Conservation (phyloP, 441 rosid species). For the Gossypium davidsonii region DNA sequence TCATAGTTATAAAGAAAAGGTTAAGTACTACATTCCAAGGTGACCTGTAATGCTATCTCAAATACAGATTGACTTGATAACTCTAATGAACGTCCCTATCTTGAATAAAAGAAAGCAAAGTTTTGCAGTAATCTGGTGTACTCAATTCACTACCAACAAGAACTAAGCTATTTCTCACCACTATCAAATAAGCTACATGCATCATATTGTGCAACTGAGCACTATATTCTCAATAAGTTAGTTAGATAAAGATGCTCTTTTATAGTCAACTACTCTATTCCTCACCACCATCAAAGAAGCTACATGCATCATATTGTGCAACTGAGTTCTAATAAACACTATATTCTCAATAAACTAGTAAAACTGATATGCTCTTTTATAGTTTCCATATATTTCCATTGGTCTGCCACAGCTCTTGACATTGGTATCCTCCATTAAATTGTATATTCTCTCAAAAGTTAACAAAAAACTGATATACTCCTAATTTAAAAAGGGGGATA, state of each 20-base stretch:
- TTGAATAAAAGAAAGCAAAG: neutral
- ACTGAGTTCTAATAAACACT: neutral
- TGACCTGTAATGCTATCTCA: conserved; percentile 2
- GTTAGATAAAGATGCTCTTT: neutral
- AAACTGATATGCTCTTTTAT: neutral
- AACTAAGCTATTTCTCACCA: neutral
- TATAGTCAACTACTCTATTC: neutral
- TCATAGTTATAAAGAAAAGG: neutral
- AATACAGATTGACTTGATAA: neutral
- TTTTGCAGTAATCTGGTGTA: neutral
- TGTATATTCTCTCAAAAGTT: neutral
- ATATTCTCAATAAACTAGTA: neutral
- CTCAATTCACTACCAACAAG: neutral
- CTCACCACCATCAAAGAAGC: neutral
- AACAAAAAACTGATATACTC: neutral
- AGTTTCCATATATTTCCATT: neutral
- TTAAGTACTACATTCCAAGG: neutral
- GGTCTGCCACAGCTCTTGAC: neutral
- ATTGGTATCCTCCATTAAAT: neutral
- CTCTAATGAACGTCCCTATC: neutral
- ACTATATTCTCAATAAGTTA: neutral
- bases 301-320: neutral
- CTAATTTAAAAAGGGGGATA: neutral
- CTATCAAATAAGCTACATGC: neutral
- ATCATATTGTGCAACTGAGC: neutral